Evolutionary conservation across 2,329 filamentous ascomycete genomes (phyloP).

Genomic region (Periconia digitata): DNA sequence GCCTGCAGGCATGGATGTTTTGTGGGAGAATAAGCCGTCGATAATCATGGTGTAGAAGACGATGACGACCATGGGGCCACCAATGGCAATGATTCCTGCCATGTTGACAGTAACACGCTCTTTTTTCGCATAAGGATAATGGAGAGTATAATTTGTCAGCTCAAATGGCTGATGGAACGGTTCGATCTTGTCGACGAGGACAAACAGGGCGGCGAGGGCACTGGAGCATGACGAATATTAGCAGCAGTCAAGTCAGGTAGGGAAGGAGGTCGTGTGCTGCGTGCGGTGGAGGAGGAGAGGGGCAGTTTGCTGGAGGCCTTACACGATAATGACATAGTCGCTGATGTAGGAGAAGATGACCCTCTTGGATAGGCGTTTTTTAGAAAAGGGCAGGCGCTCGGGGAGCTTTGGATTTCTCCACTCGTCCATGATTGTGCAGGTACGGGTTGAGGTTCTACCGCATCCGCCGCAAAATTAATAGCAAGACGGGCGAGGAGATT

Average conservation of each 20-base stretch:
- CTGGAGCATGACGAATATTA: no score
- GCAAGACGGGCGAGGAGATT: background rate
- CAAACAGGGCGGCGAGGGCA: slow-evolving; percentile 54
- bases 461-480: slow-evolving; percentile 13
- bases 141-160: slow-evolving; percentile 57
- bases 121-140: slow-evolving; percentile 59
- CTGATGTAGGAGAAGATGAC: slow-evolving; percentile 59
- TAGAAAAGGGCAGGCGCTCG: slow-evolving; percentile 56
- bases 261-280: slow-evolving; percentile 40
- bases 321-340: slow-evolving; percentile 63
- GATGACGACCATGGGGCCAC: slow-evolving; percentile 55
- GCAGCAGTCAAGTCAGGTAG: background rate
- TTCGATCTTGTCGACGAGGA: slow-evolving; percentile 55
- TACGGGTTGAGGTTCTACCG: slow-evolving; percentile 13
- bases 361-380: slow-evolving; percentile 53
- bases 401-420: slow-evolving; percentile 40
- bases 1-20: slow-evolving; percentile 30
- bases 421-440: slow-evolving; percentile 29
- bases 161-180: slow-evolving; percentile 62
- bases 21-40: slow-evolving; percentile 61
- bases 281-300: slow-evolving; percentile 5
- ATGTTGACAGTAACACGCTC: slow-evolving; percentile 57
- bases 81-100: slow-evolving; percentile 53
- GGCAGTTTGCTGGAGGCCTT: slow-evolving; percentile 21
- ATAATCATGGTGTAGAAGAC: slow-evolving; percentile 59